Evolutionary conservation across 75 land plant genomes (phyloP).

Genomic region (Pinus albicaulis): DNA sequence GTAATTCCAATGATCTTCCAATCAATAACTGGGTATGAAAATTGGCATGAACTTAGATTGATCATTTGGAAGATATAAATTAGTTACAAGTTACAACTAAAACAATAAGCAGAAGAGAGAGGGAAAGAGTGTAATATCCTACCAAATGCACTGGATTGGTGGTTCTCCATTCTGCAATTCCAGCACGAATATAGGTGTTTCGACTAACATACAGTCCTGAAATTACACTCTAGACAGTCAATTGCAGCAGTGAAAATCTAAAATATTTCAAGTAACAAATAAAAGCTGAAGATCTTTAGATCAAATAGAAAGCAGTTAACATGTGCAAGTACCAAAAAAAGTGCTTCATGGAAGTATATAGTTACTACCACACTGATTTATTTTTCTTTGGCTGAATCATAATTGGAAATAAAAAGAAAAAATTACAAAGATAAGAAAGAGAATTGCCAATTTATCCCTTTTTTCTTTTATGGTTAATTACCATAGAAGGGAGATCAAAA

Average conservation of each 20-base stretch:
- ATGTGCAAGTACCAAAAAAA: neutral
- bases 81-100: neutral
- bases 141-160: constrained; percentile 97
- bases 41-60: neutral
- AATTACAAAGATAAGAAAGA: neutral
- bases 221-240: constrained; percentile 7
- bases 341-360: neutral
- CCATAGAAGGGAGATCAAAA: no score
- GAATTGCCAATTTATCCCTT: neutral
- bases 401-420: neutral
- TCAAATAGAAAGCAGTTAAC: neutral
- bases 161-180: constrained; percentile 90
- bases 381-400: no score
- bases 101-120: neutral
- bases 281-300: neutral
- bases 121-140: constrained; percentile 14
- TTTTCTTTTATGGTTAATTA: neutral
- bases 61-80: neutral
- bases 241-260: neutral
- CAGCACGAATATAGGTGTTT: constrained; percentile 93
- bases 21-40: neutral
- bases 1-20: neutral
- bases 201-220: constrained; percentile 95
- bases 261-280: constrained; percentile 2
- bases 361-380: neutral